Conservation (phyloP, 108 stramenopile genomes). For the Aurantiochytrium sp. region DNA sequence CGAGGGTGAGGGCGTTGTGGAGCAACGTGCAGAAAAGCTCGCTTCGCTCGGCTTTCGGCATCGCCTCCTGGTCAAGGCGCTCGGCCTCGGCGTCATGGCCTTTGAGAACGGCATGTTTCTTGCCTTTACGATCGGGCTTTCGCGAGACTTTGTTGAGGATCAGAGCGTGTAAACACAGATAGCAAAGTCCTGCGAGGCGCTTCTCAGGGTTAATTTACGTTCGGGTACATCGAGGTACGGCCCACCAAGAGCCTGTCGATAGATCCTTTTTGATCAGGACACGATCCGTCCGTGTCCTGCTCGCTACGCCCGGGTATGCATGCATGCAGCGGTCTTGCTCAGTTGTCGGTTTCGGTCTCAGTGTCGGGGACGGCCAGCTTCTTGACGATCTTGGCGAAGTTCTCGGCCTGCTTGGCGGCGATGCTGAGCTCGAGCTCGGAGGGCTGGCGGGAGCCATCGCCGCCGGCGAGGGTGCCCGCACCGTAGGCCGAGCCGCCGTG, state of each 20-base stretch:
- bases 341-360: background rate
- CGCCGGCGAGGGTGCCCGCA: conserved; percentile 43
- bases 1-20: background rate
- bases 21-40: background rate
- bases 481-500: conserved; percentile 48
- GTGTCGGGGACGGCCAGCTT: background rate
- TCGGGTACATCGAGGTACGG: too few species aligned
- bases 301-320: background rate
- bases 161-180: background rate
- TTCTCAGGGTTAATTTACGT: too few species aligned
- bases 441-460: conserved; percentile 43
- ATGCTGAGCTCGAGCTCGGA: conserved; percentile 39
- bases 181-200: background rate
- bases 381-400: conserved; percentile 43
- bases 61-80: background rate
- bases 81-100: background rate
- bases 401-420: conserved; percentile 35
- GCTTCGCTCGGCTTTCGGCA: background rate
- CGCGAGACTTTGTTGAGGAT: background rate
- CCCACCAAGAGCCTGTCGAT: too few species aligned
- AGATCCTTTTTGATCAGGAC: too few species aligned
- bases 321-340: background rate
- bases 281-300: too few species aligned
- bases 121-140: background rate
- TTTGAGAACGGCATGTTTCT: background rate